Evolutionary conservation across 2,329 filamentous ascomycete species (phyloP).

Genomic region (Amauroascus niger): DNA sequence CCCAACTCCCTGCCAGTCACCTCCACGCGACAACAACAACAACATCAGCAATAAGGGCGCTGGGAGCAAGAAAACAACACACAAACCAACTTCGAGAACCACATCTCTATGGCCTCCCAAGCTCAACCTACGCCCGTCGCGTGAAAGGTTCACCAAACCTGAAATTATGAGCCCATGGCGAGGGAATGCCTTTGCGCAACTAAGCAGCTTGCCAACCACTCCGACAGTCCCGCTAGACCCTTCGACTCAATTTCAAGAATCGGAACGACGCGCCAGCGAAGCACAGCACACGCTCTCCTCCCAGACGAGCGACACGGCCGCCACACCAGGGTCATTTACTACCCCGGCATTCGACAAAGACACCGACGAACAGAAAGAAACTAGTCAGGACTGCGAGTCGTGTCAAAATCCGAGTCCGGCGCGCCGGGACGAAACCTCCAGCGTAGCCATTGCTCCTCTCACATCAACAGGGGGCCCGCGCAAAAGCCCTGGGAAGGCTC

Average conservation of each 20-base stretch:
- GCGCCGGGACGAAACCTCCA: neutral
- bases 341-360: neutral
- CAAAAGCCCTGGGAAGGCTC: constrained; percentile 14
- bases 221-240: constrained; percentile 1
- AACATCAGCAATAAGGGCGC: no score
- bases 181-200: constrained; percentile 10
- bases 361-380: neutral
- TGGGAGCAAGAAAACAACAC: neutral
- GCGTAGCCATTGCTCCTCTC: neutral
- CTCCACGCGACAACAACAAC: no score
- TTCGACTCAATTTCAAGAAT: neutral
- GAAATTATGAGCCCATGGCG: constrained; percentile 6
- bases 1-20: neutral
- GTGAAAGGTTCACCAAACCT: neutral
- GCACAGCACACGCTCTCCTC: neutral
- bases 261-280: constrained; percentile 6
- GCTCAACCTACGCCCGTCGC: constrained; percentile 1
- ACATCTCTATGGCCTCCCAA: constrained; percentile 7
- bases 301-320: neutral
- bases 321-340: no score
- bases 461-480: constrained; percentile 5
- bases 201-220: constrained; percentile 1
- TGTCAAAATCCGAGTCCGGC: constrained; percentile 1
- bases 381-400: neutral
- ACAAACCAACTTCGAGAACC: neutral